Base-by-base conservation (phyloP, 192 early-diverging fungal genomes). In the Globomyces pollinis-pini region DNA sequence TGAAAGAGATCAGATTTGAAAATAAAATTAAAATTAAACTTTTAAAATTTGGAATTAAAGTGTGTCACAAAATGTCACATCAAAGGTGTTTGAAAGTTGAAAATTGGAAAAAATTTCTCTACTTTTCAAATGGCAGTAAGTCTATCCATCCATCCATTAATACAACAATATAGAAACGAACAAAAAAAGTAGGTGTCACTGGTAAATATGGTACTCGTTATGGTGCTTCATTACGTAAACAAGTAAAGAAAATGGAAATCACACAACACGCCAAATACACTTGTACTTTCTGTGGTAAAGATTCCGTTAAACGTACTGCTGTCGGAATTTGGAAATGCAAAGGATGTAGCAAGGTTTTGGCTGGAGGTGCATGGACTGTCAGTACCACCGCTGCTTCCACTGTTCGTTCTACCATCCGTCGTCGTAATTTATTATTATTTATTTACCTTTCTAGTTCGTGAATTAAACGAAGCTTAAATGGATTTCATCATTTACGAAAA, bases 191-290 rank as follows among this genome's bases (percentile, higher is more conserved):
- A 75, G 96, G 96, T 82, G 90, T 99, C 78, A 88, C 86, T 84
- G 96, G 96, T 74, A 99, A 99, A 80, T 99, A 99, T 89, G 96
- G 96, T 84, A 91, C 91, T 71, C 93, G 96, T 82, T 99, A 99
- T 84, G 96, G 96, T 92, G 91, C 96, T 65, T 97, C 96, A 57
- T 86, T 99, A 67, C 85, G 96, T 84, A 99, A 99, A 77, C 70
- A 78, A 66, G 80, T 90, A 57, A 94, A 94, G 86, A 94, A 94
- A 87, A 94, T 97, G 85, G 96, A 99, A 88, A 92, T 97, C 76
- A 90, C 93, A 72, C 96, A 99, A 82, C 96, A 99, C 83, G 81
- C 87, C 74, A 92, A 92, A 81, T 99, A 99, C 90, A 95, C 91
- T 65, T 99, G 96, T 84, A 87, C 92, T 67, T 99, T 99, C 93